Base-by-base conservation (phyloP, 345 rosid species). In the Citrus reticulata region DNA sequence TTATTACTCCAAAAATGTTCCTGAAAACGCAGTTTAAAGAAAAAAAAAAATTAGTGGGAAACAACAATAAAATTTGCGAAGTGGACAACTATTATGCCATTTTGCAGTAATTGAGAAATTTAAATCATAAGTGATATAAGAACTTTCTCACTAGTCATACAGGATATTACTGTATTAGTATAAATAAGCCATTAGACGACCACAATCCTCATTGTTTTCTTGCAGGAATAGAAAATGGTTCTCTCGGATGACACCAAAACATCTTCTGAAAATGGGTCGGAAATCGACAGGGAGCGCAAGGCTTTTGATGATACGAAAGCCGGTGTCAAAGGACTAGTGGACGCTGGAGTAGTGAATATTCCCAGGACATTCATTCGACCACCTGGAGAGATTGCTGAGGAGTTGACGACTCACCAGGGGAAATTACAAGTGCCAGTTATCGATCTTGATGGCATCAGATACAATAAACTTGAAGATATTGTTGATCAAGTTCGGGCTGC, bases 401-500 rank as follows among this genome's bases (percentile, higher is more conserved):
- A 77, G 11, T 25, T 67, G 39, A 37, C 9, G 39, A 37, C 29
- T 27, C 58, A 5, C 13, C 24, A 19, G 13, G 20, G 5, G 37
- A 25, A 37, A 16, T 62, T 76, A 2, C 32, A 24, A 11, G 54
- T 81, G 35, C 84, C 83, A 0, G 51, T 81, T 27, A 46, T 81
- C 5, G 74, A 81, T 60, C 74, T 77, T 22, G 40, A 10, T 65
- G 74, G 54, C 77, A 55, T 76, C 5, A 67, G 62, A 49, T 60
- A 40, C 9, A 32, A 55, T 55, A 10, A 67, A 11, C 83, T 80
- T 7, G 62, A 70, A 9, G 63, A 7, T 35, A 34, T 85, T 70
- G 77, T 84, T n/a, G 74, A 79, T 4, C 73, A 74, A 74, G 80
- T 88, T 40, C 73, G 65, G 61, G 66, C 72, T 17, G 90, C 86